Base-by-base conservation (phyloP, 2,329 filamentous ascomycete species). In the Pseudogymnoascus sp. region DNA sequence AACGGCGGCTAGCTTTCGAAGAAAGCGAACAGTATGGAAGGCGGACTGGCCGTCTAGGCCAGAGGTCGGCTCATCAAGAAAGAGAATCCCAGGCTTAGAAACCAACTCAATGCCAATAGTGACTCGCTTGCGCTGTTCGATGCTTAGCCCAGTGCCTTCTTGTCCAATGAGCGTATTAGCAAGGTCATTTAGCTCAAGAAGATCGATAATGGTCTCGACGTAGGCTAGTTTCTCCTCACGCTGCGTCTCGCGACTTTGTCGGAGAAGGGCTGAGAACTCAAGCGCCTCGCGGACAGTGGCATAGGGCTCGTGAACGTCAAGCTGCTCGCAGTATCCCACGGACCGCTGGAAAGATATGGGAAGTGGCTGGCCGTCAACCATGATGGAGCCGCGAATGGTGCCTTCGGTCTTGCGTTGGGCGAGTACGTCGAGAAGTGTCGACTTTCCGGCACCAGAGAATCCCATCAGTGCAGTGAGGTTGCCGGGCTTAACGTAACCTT, bases 391-490 rank as follows among this genome's bases (percentile, higher is more conserved):
- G 5, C 84, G 85, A 61, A 96, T 91, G 13, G 96, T 88, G 75
- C 93, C 93, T 85, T 93, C 93, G 0, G 90, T 92, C 74, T 90
- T 89, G 73, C 92, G 87, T 65, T 89, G 90, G 57, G 92, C 92
- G 68, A 96, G 80, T 38, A 90, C 89, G 75, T 96, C 90, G 36
- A 96, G 78, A 23, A 96, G 82, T 0, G 91, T 96, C 0, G 92
- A 96, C 76, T 96, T 96, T 64, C 92, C 91, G 17, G 92, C 91
- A 68, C 92, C 92, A 33, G 60, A 72, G n/a, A 69, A 71, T n/a
- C 69, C 71, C 87, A 89, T 89, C 0, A 88, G 78, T 23, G 86
- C 87, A 31, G 86, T 88, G 40, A 88, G 74, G 59, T 84, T 88
- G 64, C 87, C 87, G 13, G 87, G 87, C 72, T 89, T 88, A 66